Percentiles rank a stretch among this genome's conserved stretches.
phyloP scores from a whole-genome alignment of 192 early-diverging fungal species.

The Geranomyces variabilis region DNA sequence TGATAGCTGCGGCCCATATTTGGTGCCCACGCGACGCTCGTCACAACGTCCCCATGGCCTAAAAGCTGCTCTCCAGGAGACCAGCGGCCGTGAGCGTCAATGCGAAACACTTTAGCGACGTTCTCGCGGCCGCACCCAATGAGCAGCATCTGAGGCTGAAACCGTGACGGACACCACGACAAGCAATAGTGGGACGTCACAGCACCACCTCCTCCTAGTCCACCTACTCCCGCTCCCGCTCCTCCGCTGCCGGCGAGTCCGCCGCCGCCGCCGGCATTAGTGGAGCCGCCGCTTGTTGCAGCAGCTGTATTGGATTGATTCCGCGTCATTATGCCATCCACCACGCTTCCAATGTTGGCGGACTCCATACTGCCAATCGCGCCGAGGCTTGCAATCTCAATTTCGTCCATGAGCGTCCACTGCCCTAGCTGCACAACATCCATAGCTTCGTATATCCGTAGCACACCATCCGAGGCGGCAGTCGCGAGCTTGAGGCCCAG shows the following conservation, averaged over 20 bases:
- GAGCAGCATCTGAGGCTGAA: conserved; percentile 75
- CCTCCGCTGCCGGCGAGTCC: conserved; percentile 44
- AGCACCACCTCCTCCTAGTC: too few species aligned
- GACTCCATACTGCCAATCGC: not conserved
- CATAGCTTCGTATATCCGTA: conserved; percentile 86
- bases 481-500: conserved; percentile 76
- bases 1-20: conserved; percentile 70
- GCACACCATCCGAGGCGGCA: conserved; percentile 76
- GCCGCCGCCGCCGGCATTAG: conserved; percentile 16
- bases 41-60: conserved; percentile 66
- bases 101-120: conserved; percentile 62
- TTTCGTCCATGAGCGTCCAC: conserved; percentile 71
- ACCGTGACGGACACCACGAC: conserved; percentile 86
- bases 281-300: too few species aligned
- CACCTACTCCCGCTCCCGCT: conserved; percentile 60
- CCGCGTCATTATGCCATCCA: too few species aligned
- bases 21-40: conserved; percentile 67
- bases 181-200: conserved; percentile 67
- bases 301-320: too few species aligned
- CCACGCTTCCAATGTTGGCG: too few species aligned
- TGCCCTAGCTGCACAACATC: conserved; percentile 74
- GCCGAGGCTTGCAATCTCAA: conserved; percentile 34
- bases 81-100: conserved; percentile 62
- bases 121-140: conserved; percentile 85
- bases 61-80: conserved; percentile 54